Base-by-base conservation (phyloP, 192 early-diverging fungal species). In the Polychytrium aggregatum region DNA sequence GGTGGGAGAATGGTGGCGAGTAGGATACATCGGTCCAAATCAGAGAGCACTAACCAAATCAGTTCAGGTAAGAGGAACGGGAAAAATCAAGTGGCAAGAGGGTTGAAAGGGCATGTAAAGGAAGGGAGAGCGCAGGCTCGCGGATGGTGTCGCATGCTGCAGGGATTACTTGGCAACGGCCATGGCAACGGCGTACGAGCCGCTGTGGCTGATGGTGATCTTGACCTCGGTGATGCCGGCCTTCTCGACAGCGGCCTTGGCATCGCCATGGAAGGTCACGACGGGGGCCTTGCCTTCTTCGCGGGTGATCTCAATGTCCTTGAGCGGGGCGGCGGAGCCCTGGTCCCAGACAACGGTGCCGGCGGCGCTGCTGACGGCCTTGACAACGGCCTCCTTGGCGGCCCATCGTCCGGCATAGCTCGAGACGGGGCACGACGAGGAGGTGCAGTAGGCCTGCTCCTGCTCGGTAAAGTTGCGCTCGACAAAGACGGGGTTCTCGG, bases 341-440 rank as follows among this genome's bases (percentile, higher is more conserved):
- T 83, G 63, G 28, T 72, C 76, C 78, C 81, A 85, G 16, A 92
- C 86, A 38, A 40, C 33, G 9, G 37, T 25, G n/a, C 40, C 41
- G 6, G 59, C 35, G n/a, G 38, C 37, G 7, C 81, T 85, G 35
- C 81, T 82, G 21, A 96, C 80, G 13, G 92, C 90, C 78, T 97
- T 97, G 57, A 97, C 73, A 14, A 89, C 87, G 0, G 92, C 87
- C 56, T 97, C 92, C 76, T 97, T 97, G 45, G 92, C 92, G 6
- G 84, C 85, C 92, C 92, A 97, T 26, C 84, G 78, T 43, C 92
- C 92, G 28, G 92, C 83, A 65, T 86, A 90, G 64, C 85, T 88
- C 0, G 88, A 71, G 52, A 80, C 79, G 14, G 85, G 79, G 56
- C 82, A 79, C 11, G 88, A 75, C 1, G 74, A 69, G 26, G 55